Conservation (phyloP, 2,329 filamentous ascomycete genomes). For the Diaporthe helianthi region DNA sequence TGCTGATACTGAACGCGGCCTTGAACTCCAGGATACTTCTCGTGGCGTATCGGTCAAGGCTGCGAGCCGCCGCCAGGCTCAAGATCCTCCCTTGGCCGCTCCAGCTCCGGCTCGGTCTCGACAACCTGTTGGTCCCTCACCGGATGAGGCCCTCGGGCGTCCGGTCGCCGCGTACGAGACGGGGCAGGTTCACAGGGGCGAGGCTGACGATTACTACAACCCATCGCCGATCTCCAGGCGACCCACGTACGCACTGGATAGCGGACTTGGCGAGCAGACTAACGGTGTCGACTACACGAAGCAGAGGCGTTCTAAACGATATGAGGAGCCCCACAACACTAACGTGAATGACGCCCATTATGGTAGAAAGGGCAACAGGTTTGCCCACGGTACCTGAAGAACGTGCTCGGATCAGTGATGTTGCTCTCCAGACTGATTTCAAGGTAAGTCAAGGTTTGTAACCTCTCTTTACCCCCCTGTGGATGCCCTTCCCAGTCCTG, state of each 20-base stretch:
- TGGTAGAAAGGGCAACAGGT: neutral
- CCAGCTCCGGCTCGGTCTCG: neutral
- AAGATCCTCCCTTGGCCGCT: neutral
- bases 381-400: neutral
- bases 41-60: neutral
- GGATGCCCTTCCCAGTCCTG: neutral
- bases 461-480: neutral
- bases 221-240: neutral
- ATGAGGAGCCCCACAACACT: neutral
- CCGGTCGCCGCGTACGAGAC: neutral
- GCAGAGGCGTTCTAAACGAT: neutral
- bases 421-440: neutral
- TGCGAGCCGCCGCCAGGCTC: neutral
- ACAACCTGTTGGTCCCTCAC: neutral
- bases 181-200: fast-evolving
- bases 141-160: neutral
- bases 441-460: neutral
- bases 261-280: neutral
- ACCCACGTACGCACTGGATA: neutral
- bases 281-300: neutral
- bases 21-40: neutral
- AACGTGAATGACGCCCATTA: neutral
- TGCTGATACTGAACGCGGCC: neutral
- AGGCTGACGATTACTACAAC: neutral
- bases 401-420: no score